Base-by-base conservation (phyloP, 768 basidiomycete genomes). In the Panus rudis region DNA sequence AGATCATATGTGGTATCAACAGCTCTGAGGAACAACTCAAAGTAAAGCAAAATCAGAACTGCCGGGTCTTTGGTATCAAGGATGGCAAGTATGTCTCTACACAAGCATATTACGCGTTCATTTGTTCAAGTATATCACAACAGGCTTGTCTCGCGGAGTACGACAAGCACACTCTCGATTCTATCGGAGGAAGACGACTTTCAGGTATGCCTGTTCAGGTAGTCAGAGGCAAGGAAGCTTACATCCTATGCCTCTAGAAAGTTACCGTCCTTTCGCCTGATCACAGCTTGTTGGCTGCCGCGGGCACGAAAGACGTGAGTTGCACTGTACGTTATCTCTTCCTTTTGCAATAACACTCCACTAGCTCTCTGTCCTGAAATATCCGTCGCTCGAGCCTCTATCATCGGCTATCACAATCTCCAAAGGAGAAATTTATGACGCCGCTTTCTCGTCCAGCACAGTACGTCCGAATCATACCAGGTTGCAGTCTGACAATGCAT, bases 1-100 rank as follows among this genome's bases (percentile, higher is more conserved):
- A 67, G 49, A 51, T 98, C 41, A 75, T 84, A 0, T 93, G 92
- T 50, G 94, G 94, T 12, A 77, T 97, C 47, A 98, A 97, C 61
- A 89, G 88, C 45, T 60, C 84, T 0, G 61, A 69, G 19, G 78
- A 83, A 26, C 67, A 72, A 41, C 59, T 92, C 17, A 58, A 74
- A 52, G 72, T 66, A 16, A 83, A 83, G 6, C 67, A 74, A 52
- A 98, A 97, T 54, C 73, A 86, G 60, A 93, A 98, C 52, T 90
- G 92, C 57, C 78, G 94, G 37, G 67, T 81, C 28, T 93, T 81
- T 52, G 59, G 56, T 32, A 60, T 83, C 27, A 65, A 70, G 28
- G 74, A 78, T 17, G 62, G 78, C 52, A 78, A 75, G 87, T 89
- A 58, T 32, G 71, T 65, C 22, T 38, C 23, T 35, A 23, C 17